Evolutionary conservation across 73 alveolate species (phyloP).

Genomic region (Durusdinium trenchii): DNA sequence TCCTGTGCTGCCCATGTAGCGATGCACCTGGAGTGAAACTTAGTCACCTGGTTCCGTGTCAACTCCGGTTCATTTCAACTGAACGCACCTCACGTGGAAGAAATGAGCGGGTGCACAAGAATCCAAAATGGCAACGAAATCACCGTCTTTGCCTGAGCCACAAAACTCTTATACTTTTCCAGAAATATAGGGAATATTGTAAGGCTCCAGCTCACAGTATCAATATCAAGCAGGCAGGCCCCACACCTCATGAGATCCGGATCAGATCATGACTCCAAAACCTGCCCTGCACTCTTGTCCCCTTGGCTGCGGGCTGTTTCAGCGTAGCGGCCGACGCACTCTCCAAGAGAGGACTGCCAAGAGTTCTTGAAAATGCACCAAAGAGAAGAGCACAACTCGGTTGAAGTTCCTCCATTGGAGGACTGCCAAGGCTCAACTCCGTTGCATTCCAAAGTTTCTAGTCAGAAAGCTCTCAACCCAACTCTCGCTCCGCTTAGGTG

Average conservation of each 20-base stretch:
- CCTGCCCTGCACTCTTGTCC: not conserved
- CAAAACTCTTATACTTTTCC: not conserved
- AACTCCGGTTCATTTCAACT: not conserved
- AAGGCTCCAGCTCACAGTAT: constrained; percentile 48
- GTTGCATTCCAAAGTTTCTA: too few species aligned
- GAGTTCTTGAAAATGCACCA: not conserved
- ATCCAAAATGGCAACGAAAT: constrained; percentile 74
- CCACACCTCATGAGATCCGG: constrained; percentile 50
- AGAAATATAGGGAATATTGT: too few species aligned
- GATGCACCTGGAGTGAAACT: constrained; percentile 48
- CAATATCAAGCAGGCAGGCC: constrained; percentile 71
- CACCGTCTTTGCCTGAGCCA: constrained; percentile 57
- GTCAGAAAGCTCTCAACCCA: too few species aligned
- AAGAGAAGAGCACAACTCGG: not conserved
- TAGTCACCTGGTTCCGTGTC: not conserved
- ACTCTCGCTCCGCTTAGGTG: too few species aligned
- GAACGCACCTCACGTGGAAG: constrained; percentile 71
- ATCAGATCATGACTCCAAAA: not conserved
- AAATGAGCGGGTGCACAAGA: constrained; percentile 67
- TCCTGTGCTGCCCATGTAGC: constrained; percentile 92
- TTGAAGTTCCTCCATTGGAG: too few species aligned
- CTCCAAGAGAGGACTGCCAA: constrained; percentile 48
- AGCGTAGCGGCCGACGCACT: constrained; percentile 33
- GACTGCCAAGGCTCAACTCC: too few species aligned
- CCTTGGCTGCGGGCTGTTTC: constrained; percentile 41